phyloP scores from a whole-genome alignment of 2,329 filamentous ascomycete species.

The Trichoderma afroharzianum region DNA sequence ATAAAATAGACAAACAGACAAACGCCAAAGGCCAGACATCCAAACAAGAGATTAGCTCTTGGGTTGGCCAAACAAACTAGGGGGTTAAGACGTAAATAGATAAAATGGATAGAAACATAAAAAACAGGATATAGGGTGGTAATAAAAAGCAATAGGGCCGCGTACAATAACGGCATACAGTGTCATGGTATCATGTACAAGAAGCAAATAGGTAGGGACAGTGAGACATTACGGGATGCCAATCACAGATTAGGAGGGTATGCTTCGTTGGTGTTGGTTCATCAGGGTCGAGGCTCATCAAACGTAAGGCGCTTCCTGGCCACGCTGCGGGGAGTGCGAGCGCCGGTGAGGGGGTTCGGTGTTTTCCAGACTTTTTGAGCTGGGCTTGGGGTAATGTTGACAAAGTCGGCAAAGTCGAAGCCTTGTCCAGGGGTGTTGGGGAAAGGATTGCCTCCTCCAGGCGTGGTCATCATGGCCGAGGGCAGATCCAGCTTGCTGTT shows the following conservation, averaged over 20 bases:
- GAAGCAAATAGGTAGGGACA: constrained; percentile 22
- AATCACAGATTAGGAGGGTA: neutral
- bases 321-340: constrained; percentile 59
- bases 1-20: neutral
- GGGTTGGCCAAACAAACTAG: neutral
- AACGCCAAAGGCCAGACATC: constrained; percentile 10
- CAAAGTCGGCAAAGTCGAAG: constrained; percentile 95
- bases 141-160: constrained; percentile 13
- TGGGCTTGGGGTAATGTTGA: constrained; percentile 95
- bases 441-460: constrained; percentile 65
- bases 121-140: constrained; percentile 3
- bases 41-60: constrained; percentile 5
- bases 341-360: constrained; percentile 53
- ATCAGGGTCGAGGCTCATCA: constrained; percentile 54
- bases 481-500: constrained; percentile 64
- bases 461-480: constrained; percentile 87
- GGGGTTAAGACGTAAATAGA: neutral
- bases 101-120: neutral
- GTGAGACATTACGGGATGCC: neutral
- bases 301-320: constrained; percentile 78
- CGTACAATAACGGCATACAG: constrained; percentile 25
- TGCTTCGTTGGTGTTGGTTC: constrained; percentile 1
- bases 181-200: constrained; percentile 38
- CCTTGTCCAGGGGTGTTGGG: constrained; percentile 75
- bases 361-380: constrained; percentile 89